Base-by-base conservation (phyloP, 2,329 filamentous ascomycete species). In the Cordyceps farinosa region DNA sequence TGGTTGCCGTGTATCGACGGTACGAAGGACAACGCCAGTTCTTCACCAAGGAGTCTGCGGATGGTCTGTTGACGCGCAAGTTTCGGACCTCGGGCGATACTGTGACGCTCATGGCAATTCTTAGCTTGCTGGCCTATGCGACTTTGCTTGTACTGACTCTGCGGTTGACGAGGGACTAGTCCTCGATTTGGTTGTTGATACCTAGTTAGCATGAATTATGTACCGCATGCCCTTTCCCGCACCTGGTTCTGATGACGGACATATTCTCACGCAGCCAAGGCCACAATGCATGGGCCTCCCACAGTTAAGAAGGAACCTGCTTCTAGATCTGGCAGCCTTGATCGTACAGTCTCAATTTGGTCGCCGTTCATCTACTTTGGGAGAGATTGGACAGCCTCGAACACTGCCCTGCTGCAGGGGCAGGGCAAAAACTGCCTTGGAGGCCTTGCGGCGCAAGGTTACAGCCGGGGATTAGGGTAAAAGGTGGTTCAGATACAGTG, bases 21-120 rank as follows among this genome's bases (percentile, higher is more conserved):
- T 91, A 93, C 72, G 91, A 97, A 77, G 93, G 95, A 63, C 97
- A 98, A 72, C 86, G 87, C 67, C 94, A 98, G 76, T 98, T 99
- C 79, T 98, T 98, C 76, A 85, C 82, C 51, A 70, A 71, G 50
- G 73, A 73, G 63, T 70, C 69, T 15, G 59, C 58, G 9, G 73
- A 74, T 55, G 76, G 73, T 47, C 69, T 70, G 54, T 61, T 73
- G 48, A 78, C 78, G 30, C 81, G 75, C 70, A 86, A 82, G 71
- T 89, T 89, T 67, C 81, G 86, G 65, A 89, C 86, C 27, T 87
- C 84, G 66, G 85, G 86, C 32, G 86, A 87, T 70, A 87, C 83
- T 58, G 85, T 89, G 27, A 74, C 84, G 1, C 70, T 88, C 42
- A 75, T 89, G 68, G 85, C 84, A 2, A 67, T 72, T 9, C 70